Base-by-base conservation (phyloP, 1,284 basidiomycete species). In the Fomitopsis betulina region DNA sequence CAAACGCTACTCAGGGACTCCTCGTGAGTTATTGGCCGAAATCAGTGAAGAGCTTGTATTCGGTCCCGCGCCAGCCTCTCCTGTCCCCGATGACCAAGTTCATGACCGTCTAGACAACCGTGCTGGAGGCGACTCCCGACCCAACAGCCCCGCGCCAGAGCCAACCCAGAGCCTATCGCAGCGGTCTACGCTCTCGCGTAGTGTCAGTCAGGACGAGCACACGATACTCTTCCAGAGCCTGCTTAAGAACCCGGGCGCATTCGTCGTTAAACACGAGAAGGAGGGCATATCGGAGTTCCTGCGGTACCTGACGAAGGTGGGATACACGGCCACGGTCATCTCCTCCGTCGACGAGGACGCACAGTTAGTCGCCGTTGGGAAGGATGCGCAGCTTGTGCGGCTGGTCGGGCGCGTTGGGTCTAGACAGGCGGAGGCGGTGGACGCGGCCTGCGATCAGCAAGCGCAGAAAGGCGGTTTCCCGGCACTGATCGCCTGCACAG, bases 381-480 rank as follows among this genome's bases (percentile, higher is more conserved):
- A 51, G 45, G 55, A 59, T 27, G 45, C 37, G 39, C 40, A 47
- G 19, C 39, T 57, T 8, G 56, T 57, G n/a, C 25, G 25, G 30
- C n/a, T 33, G 21, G 42, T 57, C 30, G 56, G 50, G 25, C 25
- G 39, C 10, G 27, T 57, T 51, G 56, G 56, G 13, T 17, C 12
- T 15, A 25, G 5, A 32, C 39, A 57, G 50, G 37, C 52, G 35
- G 37, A 49, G 58, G 60, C 55, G 15, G 58, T 62, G 33, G 53
- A 59, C 27, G 25, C 39, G 47, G 38, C 55, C 39, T 49, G 38
- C n/a, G 53, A 55, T 45, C 40, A 38, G 35, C 39, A 54, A 49
- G 56, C 37, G 32, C 39, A 23, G 30, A 45, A 37, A 39, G 53
- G 55, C 15, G 23, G 49, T 2, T 37, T 37, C 35, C 43, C 55